Evolutionary conservation across 441 rosid species (phyloP), one percentile per base, ranked within the genome.

Genomic region (Viola pubescens): DNA sequence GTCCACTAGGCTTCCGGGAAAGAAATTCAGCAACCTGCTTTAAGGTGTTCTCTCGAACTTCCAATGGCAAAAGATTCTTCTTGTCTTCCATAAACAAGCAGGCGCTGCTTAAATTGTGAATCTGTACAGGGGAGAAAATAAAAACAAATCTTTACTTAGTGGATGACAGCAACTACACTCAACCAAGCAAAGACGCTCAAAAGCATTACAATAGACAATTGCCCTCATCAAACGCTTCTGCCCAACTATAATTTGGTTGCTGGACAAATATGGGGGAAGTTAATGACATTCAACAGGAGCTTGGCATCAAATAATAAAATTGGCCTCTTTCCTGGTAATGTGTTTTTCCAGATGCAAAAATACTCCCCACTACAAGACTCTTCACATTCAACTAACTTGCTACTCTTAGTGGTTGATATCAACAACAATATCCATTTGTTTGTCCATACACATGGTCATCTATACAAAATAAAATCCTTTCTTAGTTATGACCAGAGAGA

Each of bases 1-100:
- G 60, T 61, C 97, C 97, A 72, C 76, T 75, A 19, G 89, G 75
- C 67, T 86, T 75, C 79, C 96, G 81, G 56, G 87, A 77, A 52
- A 94, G 87, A 68, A 90, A 82, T 88, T 90, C 94, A 12, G 77
- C 73, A 58, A 87, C 86, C 66, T 80, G 78, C 79, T 94, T 94
- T 63, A 90, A 68, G 63, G 97, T 88, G 80, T 90, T 94, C 67
- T 86, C 96, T 60, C 99, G 80, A 72, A 91, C 88, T 80, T 86
- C 94, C 66, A 85, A 56, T 7, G 95, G 87, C 77, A 90, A 70
- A 74, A 88, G 95, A 69, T 94, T 96, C 73, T 86, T 86, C 34
- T 26, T 26, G 34, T 26, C 34, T 47, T 91, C 69, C 77, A 94
- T 80, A 62, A 82, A 72, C 76, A 90, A 73, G 55, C 92, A 81